Conservation (phyloP, 805 yeast species). For the Saccharomycopsis sp. region DNA sequence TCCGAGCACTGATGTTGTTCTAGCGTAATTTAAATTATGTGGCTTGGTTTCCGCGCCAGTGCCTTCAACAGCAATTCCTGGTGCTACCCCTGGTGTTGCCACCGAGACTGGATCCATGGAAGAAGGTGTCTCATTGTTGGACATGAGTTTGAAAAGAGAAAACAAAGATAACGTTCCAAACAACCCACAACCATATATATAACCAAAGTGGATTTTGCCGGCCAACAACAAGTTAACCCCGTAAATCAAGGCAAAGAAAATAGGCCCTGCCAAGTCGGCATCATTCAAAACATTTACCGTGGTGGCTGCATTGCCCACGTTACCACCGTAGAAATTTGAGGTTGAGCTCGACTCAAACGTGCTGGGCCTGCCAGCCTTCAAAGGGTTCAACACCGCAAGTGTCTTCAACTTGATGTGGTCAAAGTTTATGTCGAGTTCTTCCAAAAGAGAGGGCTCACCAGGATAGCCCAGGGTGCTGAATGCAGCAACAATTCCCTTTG, state of each 20-base stretch:
- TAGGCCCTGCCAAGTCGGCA: slow-evolving; percentile 91
- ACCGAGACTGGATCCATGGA: no score
- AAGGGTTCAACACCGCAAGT: slow-evolving; percentile 72
- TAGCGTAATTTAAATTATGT: slow-evolving; percentile 35
- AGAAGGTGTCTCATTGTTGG: slow-evolving; percentile 41
- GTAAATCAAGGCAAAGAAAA: slow-evolving; percentile 76
- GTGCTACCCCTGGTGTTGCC: background rate
- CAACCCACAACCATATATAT: slow-evolving; percentile 90
- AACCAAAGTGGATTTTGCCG: slow-evolving; percentile 95
- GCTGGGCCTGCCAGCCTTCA: slow-evolving; percentile 2
- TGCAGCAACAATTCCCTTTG: slow-evolving; percentile 81
- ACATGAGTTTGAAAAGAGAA: slow-evolving; percentile 79
- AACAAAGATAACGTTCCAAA: slow-evolving; percentile 85
- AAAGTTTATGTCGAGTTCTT: slow-evolving; percentile 90
- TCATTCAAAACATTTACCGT: slow-evolving; percentile 69
- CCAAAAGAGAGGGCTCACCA: slow-evolving; percentile 87
- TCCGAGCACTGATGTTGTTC: slow-evolving; percentile 88
- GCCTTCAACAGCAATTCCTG: no score
- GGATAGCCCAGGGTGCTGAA: slow-evolving; percentile 89
- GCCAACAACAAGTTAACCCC: slow-evolving; percentile 75
- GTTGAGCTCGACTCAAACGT: slow-evolving; percentile 2
- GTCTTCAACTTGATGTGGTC: slow-evolving; percentile 80
- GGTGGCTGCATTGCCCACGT: slow-evolving; percentile 24
- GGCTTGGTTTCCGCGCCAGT: slow-evolving; percentile 9
- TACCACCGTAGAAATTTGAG: no score